These are phyloP conservation scores for Yamadazyma endophytica DNA, from an alignment of 805 yeast species.

Conservation along the genomic window DNA sequence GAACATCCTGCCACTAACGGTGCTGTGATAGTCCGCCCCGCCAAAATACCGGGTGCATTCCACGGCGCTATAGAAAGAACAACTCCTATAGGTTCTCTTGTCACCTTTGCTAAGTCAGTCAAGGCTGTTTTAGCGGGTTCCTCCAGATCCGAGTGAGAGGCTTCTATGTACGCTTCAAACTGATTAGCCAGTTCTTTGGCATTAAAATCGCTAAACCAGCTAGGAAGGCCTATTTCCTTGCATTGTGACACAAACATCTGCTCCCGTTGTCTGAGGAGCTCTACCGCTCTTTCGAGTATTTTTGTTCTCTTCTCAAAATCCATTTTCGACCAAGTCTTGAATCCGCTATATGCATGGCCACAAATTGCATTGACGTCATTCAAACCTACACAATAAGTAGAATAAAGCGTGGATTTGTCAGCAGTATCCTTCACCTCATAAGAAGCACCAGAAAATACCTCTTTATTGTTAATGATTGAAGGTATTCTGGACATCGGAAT, in stretches of 20 bases:
- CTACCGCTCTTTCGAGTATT: constrained; percentile 17
- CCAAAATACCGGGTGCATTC: constrained; percentile 45
- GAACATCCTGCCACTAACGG: constrained; percentile 50
- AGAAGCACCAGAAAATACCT: too few species aligned
- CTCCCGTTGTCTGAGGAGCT: constrained; percentile 11
- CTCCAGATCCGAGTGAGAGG: too few species aligned
- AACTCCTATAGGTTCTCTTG: constrained; percentile 41
- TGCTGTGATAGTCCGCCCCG: constrained; percentile 35
- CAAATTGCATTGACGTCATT: too few species aligned
- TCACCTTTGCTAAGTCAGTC: constrained; percentile 21
- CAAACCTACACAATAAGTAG: too few species aligned
- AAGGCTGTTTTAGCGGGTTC: too few species aligned
- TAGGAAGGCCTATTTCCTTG: constrained; percentile 29
- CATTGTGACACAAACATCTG: constrained; percentile 14
- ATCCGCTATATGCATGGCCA: constrained; percentile 19
- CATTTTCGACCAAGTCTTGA: constrained; percentile 19
- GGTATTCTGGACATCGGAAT: too few species aligned
- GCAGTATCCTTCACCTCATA: too few species aligned
- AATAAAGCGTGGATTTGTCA: too few species aligned
- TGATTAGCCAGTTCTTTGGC: constrained; percentile 23
- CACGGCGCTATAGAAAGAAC: constrained; percentile 45
- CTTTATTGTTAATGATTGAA: too few species aligned
- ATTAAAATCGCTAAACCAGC: constrained; percentile 34
- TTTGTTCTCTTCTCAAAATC: constrained; percentile 13
- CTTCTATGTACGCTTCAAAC: constrained; percentile 23